Conservation (phyloP, 1,139 yeast genomes). For the Suhomyces maxii region DNA sequence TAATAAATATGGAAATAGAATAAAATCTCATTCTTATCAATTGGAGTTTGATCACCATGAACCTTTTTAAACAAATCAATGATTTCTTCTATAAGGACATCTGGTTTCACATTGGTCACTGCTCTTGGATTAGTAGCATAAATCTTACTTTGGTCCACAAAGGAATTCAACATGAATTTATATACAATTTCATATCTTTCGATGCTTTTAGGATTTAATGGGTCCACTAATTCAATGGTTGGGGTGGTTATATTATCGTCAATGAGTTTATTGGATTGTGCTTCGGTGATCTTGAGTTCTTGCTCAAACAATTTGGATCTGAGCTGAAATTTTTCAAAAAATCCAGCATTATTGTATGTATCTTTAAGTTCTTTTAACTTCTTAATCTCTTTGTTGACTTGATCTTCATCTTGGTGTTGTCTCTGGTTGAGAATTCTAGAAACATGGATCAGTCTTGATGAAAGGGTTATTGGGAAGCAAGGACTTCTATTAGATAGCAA, state of each 20-base stretch:
- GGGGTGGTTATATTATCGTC: constrained; percentile 23
- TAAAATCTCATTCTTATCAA: constrained; percentile 31
- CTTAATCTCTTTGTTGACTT: constrained; percentile 21
- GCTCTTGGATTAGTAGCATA: constrained; percentile 11
- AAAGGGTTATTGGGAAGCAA: constrained; percentile 1
- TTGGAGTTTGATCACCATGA: constrained; percentile 21
- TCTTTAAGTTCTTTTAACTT: constrained; percentile 25
- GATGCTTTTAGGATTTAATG: constrained; percentile 20
- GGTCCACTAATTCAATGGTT: constrained; percentile 21
- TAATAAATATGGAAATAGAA: constrained; percentile 31
- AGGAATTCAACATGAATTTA: constrained; percentile 27
- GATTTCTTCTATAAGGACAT: constrained; percentile 20
- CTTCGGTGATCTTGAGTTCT: constrained; percentile 25
- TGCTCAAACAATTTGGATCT: constrained; percentile 27
- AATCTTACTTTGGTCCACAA: constrained; percentile 27
- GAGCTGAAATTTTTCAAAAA: constrained; percentile 27
- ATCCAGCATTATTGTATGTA: constrained; percentile 25
- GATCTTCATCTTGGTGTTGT: constrained; percentile 10
- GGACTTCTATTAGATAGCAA: constrained; percentile 3
- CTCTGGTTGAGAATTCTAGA: constrained; percentile 1
- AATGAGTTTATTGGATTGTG: constrained; percentile 21
- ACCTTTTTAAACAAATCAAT: constrained; percentile 22
- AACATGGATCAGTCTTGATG: constrained; percentile 2
- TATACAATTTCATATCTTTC: constrained; percentile 21
- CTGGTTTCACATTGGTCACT: constrained; percentile 20